Percentiles rank a stretch among this genome's conserved stretches.
These are phyloP conservation scores for Fusarium pilosicola DNA, from an alignment of 2,329 filamentous ascomycete genomes.

Conservation along the genomic window DNA sequence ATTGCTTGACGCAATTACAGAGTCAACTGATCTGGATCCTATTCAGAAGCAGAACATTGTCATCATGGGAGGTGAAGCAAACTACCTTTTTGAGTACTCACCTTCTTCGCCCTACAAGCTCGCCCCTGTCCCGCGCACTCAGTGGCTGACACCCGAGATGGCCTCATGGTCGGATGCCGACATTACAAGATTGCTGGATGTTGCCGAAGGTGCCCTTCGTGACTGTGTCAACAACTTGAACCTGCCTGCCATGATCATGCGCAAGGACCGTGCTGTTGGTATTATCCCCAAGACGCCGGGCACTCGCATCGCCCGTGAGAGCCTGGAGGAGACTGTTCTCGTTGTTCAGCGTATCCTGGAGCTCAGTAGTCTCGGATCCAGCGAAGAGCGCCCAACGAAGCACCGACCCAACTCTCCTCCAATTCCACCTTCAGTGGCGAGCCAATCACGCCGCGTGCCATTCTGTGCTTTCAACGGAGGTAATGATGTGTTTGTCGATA, in stretches of 20 bases:
- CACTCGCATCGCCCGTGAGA: constrained; percentile 82
- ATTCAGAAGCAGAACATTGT: constrained; percentile 81
- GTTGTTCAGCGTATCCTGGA: constrained; percentile 94
- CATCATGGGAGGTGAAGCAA: constrained; percentile 95
- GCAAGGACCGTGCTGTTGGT: constrained; percentile 89
- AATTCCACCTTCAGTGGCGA: constrained; percentile 18
- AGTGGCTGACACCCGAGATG: constrained; percentile 85
- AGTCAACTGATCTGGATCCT: constrained; percentile 66
- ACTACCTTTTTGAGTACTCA: constrained; percentile 89
- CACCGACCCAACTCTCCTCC: constrained; percentile 34
- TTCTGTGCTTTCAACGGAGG: constrained; percentile 99
- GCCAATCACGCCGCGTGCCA: constrained; percentile 64
- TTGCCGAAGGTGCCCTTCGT: constrained; percentile 84
- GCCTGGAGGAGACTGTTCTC: constrained; percentile 93
- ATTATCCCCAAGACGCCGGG: constrained; percentile 73
- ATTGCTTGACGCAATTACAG: constrained; percentile 80
- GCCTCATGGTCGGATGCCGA: constrained; percentile 78
- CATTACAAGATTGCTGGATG: constrained; percentile 83
- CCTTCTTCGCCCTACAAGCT: constrained; percentile 73
- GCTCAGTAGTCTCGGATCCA: constrained; percentile 68
- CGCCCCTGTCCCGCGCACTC: constrained; percentile 69
- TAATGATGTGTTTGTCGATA: constrained; percentile 97
- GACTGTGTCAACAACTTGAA: constrained; percentile 84
- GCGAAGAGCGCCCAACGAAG: constrained; percentile 43
- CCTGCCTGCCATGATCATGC: constrained; percentile 80